Conservation (phyloP, 2,329 filamentous ascomycete genomes). For the Pseudocercospora musae region DNA sequence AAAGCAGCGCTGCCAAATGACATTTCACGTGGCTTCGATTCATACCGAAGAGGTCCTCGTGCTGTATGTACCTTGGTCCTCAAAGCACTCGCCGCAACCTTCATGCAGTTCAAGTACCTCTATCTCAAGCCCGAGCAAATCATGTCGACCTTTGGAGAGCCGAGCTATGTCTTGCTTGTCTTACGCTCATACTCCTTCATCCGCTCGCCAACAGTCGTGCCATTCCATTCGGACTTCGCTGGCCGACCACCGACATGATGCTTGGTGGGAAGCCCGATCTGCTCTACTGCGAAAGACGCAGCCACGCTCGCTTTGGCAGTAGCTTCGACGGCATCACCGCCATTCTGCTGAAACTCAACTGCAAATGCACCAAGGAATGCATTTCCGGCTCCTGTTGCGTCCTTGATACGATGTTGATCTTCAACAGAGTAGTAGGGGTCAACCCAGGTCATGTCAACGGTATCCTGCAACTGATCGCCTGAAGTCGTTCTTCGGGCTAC, state of each 20-base stretch:
- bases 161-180: constrained; percentile 3
- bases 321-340: constrained; percentile 20
- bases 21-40: not conserved
- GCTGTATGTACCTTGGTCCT: not conserved
- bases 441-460: constrained; percentile 22
- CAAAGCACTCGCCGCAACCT: not conserved
- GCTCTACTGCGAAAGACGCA: constrained; percentile 30
- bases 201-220: constrained; percentile 41
- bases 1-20: not conserved
- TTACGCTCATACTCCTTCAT: constrained; percentile 28
- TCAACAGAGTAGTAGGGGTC: constrained; percentile 22
- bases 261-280: constrained; percentile 39
- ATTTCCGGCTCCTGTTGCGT: constrained; percentile 32
- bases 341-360: constrained; percentile 25
- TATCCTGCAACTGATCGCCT: not conserved
- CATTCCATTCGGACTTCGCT: constrained; percentile 47
- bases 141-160: not conserved
- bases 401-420: constrained; percentile 22
- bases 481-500: constrained; percentile 12
- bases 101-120: not conserved
- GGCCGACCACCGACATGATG: constrained; percentile 13
- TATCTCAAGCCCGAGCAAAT: not conserved
- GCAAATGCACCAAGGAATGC: constrained; percentile 32
- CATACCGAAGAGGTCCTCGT: not conserved
- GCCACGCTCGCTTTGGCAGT: constrained; percentile 29